Evolutionary conservation across 75 land plant species (phyloP).

Genomic region (Adiantum capillusveneris): DNA sequence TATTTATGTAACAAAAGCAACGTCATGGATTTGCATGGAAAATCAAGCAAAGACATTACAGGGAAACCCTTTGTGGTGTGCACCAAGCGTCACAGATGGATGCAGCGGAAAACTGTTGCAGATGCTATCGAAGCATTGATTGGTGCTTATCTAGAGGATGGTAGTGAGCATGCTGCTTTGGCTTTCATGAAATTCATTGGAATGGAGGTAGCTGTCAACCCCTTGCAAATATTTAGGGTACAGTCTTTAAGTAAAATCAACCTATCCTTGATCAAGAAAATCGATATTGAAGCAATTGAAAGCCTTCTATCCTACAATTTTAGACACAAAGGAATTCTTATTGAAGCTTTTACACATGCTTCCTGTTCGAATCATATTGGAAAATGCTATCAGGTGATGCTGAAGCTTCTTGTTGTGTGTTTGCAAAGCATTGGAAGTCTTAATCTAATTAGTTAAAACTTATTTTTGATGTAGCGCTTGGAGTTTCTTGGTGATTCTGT

Average conservation of each 20-base stretch:
- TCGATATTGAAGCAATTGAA: constrained; percentile 44
- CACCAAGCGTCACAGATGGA: constrained; percentile 54
- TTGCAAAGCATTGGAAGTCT: too few species aligned
- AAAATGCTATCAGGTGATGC: constrained; percentile 81
- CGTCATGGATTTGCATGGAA: background rate
- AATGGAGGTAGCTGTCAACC: constrained; percentile 45
- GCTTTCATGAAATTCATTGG: constrained; percentile 87
- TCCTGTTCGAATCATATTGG: constrained; percentile 51
- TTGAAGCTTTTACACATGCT: constrained; percentile 90
- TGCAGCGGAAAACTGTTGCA: constrained; percentile 82
- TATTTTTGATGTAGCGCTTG: constrained; percentile 52
- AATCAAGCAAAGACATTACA: constrained; percentile 1
- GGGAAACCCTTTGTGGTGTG: constrained; percentile 32
- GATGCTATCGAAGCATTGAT: constrained; percentile 93
- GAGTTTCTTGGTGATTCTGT: constrained; percentile 99
- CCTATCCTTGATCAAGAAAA: constrained; percentile 19
- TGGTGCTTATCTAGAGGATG: constrained; percentile 80
- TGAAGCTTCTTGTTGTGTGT: too few species aligned
- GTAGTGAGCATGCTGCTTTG: constrained; percentile 69
- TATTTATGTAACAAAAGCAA: constrained; percentile 28
- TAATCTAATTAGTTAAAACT: background rate
- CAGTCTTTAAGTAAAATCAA: constrained; percentile 25
- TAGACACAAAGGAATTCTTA: constrained; percentile 56
- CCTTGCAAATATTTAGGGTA: constrained; percentile 16
- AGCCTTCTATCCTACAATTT: constrained; percentile 46